Base-by-base conservation (phyloP, 148 eudicot species). In the Talinum fruticosum region DNA sequence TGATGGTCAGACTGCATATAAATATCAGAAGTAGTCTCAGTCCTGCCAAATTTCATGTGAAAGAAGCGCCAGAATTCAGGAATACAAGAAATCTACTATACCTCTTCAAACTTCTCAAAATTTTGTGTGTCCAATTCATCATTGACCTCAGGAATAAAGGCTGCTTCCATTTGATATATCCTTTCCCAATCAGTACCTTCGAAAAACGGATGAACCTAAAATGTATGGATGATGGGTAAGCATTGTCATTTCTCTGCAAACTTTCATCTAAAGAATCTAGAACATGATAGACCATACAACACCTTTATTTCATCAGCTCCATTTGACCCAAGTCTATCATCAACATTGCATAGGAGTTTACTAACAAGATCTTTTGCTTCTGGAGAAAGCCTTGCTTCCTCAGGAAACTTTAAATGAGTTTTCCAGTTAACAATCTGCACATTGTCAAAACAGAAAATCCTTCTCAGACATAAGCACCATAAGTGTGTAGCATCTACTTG, bases 21-120 rank as follows among this genome's bases (percentile, higher is more conserved):
- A 47, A 33, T 23, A 47, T 29, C 61, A 69, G 24, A 70, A 65
- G 18, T 47, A 34, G 2, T 41, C 57, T 51, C 51, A 82, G 69
- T 62, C 65, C n/a, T 28, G 76, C 29, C 65, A 54, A 26, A 65
- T 5, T 33, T 14, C 24, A 75, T 34, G 59, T 14, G 51, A 38
- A 78, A 16, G 26, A 16, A 38, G 74, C 29, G 64, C 79, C 54
- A 76, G 0, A 35, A 37, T 68, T n/a, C 38, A 68, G 68, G 32
- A 64, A 47, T 35, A 35, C 59, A 54, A 66, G 33, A 49, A 62
- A 29, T 73, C 38, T 66, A 19, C 24, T 59, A 29, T 86, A 93
- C 99, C 97, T 96, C 98, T 41, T 93, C 98, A 86, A 96, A 94
- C 87, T 94, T 94, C 83, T 94, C 98, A 78, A 94, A 94, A 72